Base-by-base conservation (phyloP, 805 yeast genomes). In the Candida patagonica region DNA sequence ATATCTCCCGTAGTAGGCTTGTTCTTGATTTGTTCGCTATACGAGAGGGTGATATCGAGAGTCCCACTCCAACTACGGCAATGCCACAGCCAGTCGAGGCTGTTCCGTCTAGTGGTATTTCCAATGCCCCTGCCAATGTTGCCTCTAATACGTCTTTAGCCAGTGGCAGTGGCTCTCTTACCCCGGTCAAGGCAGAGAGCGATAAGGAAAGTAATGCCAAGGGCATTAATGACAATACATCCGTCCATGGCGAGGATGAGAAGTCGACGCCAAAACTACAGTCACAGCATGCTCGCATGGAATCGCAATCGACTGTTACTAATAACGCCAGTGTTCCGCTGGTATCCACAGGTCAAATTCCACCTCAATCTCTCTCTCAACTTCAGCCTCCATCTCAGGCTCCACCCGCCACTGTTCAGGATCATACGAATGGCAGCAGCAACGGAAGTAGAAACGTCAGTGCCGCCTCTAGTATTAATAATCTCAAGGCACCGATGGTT, bases 21-120 rank as follows among this genome's bases (percentile, higher is more conserved):
- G 94, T 87, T 1, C 72, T 76, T 46, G 67, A 72, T 26, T 69
- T 92, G 40, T 92, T 92, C 59, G 80, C 75, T 5, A 59, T 84
- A 3, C 62, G 73, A 30, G 73, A 73, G 2, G 82, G 80, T 35
- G 89, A 82, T 57, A 69, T 70, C 43, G 82, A 76, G 50, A 52
- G 62, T 24, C 52, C 52, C 22, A 50, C 49, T 27, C 55, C 42
- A 38, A 53, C 55, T 26, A 45, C 48, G 20, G 37, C 47, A 6
- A 49, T 60, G 51, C 68, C 68, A 2, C 54, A 50, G 36, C 64
- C 66, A 1, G 57, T 56, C 9, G 15, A 37, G 13, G 13, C 40
- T n/a, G 37, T 17, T n/a, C 27, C 37, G 4, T 3, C 29, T n/a
- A n/a, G n/a, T 23, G 10, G 15, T 22, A 17, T 32, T 9, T n/a